Evolutionary conservation across 2,329 filamentous ascomycete genomes (phyloP).

Genomic region (Aspergillus jensenii): DNA sequence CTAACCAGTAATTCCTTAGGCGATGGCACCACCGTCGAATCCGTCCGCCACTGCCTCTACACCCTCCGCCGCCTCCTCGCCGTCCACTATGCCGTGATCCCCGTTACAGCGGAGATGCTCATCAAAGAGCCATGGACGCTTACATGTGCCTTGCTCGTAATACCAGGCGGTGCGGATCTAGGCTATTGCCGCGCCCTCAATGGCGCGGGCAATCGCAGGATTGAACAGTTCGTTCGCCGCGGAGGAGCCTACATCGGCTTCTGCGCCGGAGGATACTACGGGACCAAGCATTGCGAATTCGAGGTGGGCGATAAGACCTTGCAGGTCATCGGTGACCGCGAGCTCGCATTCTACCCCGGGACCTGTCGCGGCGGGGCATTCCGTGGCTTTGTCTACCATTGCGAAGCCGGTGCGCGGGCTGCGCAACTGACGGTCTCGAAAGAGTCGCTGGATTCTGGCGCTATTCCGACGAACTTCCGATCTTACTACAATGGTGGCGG

Average conservation of each 20-base stretch:
- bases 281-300: conserved; percentile 78
- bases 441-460: conserved; percentile 54
- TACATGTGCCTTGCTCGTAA: conserved; percentile 83
- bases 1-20: conserved; percentile 51
- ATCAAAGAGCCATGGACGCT: conserved; percentile 89
- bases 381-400: conserved; percentile 84
- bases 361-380: conserved; percentile 84
- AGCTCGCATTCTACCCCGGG: conserved; percentile 86
- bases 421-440: conserved; percentile 66
- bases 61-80: conserved; percentile 82
- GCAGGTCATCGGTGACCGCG: conserved; percentile 81
- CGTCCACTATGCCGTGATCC: conserved; percentile 89
- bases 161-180: conserved; percentile 91
- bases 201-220: conserved; percentile 80
- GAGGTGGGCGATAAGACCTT: conserved; percentile 79
- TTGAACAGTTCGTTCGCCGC: conserved; percentile 78
- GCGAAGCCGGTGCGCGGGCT: conserved; percentile 78
- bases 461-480: conserved; percentile 62
- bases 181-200: conserved; percentile 88
- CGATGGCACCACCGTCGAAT: conserved; percentile 80
- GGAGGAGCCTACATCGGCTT: conserved; percentile 88
- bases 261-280: conserved; percentile 95
- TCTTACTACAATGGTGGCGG: conserved; percentile 95
- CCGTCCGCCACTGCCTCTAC: conserved; percentile 84
- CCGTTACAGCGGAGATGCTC: conserved; percentile 73